Base-by-base conservation (phyloP, 139 green algal species). In the Chlamydomonas sp. region DNA sequence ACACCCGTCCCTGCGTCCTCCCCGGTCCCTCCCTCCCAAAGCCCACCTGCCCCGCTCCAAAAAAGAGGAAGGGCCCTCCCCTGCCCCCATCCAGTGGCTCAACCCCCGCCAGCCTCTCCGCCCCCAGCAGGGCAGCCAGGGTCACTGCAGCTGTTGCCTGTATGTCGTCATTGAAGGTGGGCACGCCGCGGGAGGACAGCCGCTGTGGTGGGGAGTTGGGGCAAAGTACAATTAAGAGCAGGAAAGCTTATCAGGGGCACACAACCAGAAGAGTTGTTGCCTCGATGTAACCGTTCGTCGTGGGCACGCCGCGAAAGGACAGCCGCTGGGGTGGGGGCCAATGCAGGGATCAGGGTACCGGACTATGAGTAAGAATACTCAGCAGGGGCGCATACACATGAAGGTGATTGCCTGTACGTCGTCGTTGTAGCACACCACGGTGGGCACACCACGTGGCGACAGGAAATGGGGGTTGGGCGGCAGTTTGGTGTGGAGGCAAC, bases 111-210 rank as follows among this genome's bases (percentile, higher is more conserved):
- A 84, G 69, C 76, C 78, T 69, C 63, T 74, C 75, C 59, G 86
- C 86, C 5, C 86, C 78, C 86, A 90, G 79, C 71, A 90, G 78
- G 62, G 78, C 80, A 12, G 86, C 86, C 86, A 90, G 67, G 10
- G 78, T 75, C 69, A 90, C 86, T 2, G 86, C 86, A 4, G 86
- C 86, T 0, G 86, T 90, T 58, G 78, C 80, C 79, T 87, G 82
- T 5, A 98, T 98, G 88, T 98, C 96, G 80, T 98, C 97, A 88
- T 98, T 98, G 90, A 98, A 98, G 79, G 91, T 93, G 49, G 88
- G 81, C 14, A 89, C 75, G 10, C 88, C 79, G 2, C 5, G 16
- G 8, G 5, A 57, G 6, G 74, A 62, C 18, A 90, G 78, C 61
- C 85, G 66, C 77, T 92, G 80, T 3, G 60, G 18, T 8, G 49